Evolutionary conservation across 106 monocot genomes (phyloP), one percentile per base, ranked within the genome.

Genomic region (Allium cepa): DNA sequence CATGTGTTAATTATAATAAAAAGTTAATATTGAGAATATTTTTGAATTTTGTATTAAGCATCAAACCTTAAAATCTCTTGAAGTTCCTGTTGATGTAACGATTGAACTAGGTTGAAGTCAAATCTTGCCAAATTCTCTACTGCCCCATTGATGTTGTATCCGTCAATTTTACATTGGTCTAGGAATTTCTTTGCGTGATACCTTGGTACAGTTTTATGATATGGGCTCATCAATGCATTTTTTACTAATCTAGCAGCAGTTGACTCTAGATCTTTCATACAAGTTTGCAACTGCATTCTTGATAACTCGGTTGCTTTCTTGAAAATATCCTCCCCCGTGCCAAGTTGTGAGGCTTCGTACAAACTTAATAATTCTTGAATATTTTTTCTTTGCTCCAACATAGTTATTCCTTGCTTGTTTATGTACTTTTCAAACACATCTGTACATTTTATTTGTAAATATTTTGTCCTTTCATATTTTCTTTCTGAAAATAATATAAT

Each of bases 331-430:
- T 82, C 82, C 0, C 79, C 86, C 0, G 53, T 74, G 67, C 72
- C 74, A 45, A 82, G 11, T 51, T 70, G 60, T 49, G 86, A 86
- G 18, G 82, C 76, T 70, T 86, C 86, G 45, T 79, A 73, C 49
- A 86, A 73, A 57, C 76, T 76, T 9, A 86, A 16, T 11, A 86
- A 13, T 57, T 82, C 85, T n/a, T 50, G 51, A 7, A 71, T 27
- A 53, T 86, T 76, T 18, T 73, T 63, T 10, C 47, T 52, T 11
- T 73, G 63, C 17, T 49, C 56, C n/a, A 15, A 55, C 6, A 53
- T 59, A 67, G 82, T 82, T 0, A 61, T 56, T 1, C 82, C 82
- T 2, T 60, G 17, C 10, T 53, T 17, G 64, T 82, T 73, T 1
- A 50, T 52, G 17, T 82, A 82, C 66, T 66, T 77, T 0, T 13